Evolutionary conservation across 305 asterid genomes (phyloP).

Genomic region (Caryopteris hybrid): DNA sequence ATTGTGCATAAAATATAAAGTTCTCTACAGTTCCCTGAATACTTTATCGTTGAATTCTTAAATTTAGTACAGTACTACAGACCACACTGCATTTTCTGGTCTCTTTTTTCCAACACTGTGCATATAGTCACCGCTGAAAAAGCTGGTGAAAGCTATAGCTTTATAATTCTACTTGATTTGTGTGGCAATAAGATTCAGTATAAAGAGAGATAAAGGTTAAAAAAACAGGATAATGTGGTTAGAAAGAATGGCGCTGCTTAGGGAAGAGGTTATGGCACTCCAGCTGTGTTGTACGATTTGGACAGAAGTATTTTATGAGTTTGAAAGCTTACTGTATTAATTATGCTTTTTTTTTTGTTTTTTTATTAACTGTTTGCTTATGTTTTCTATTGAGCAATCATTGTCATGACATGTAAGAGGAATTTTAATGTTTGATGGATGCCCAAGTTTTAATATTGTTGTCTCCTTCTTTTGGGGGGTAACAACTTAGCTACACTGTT

Average conservation of each 20-base stretch:
- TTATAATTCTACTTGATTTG: conserved; percentile 20
- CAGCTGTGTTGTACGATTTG: conserved; percentile 52
- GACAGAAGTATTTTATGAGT: conserved; percentile 30
- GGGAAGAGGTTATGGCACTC: conserved; percentile 41
- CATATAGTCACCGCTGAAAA: conserved; percentile 32
- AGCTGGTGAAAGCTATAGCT: conserved; percentile 32
- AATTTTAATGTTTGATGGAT: conserved; percentile 11
- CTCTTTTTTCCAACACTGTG: conserved; percentile 16
- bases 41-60: conserved; percentile 16
- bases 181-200: conserved; percentile 16
- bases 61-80: conserved; percentile 14
- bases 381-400: conserved; percentile 37
- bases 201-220: conserved; percentile 9
- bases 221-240: conserved; percentile 22
- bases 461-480: conserved; percentile 1
- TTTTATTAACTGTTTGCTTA: conserved; percentile 27
- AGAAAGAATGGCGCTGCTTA: conserved; percentile 21
- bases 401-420: conserved; percentile 37
- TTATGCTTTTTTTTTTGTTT: conserved; percentile 32
- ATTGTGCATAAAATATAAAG: conserved; percentile 53
- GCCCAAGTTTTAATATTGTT: conserved; percentile 3
- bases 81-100: conserved; percentile 16
- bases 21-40: conserved; percentile 15
- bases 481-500: conserved; percentile 15
- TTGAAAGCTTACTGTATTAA: conserved; percentile 31